phyloP scores from a whole-genome alignment of 2,329 filamentous ascomycete species.

The Teratosphaeria destructans region DNA sequence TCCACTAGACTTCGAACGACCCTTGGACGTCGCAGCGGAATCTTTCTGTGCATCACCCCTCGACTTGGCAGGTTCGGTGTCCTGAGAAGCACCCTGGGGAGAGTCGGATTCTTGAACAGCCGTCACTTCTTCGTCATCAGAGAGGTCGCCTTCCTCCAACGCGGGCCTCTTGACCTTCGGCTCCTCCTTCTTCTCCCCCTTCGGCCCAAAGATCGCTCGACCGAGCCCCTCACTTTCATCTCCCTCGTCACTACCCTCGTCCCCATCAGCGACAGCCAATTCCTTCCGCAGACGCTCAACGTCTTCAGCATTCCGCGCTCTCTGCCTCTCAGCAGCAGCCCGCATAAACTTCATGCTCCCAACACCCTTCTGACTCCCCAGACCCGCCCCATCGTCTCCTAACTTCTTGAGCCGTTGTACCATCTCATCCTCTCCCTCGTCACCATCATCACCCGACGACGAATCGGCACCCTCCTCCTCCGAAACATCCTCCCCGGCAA shows the following conservation, averaged over 20 bases:
- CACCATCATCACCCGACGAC: conserved; percentile 47
- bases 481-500: conserved; percentile 58
- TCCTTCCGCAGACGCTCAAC: conserved; percentile 49
- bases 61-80: background rate
- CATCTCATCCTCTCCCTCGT: conserved; percentile 39
- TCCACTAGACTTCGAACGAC: conserved; percentile 18
- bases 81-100: background rate
- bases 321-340: conserved; percentile 68
- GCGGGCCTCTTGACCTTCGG: conserved; percentile 36
- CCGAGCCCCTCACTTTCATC: conserved; percentile 53
- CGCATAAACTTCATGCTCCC: conserved; percentile 91
- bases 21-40: conserved; percentile 4
- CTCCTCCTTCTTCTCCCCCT: conserved; percentile 22
- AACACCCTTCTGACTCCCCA: conserved; percentile 46
- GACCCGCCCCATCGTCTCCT: conserved; percentile 19
- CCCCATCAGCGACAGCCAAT: conserved; percentile 52
- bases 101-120: conserved; percentile 5
- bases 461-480: conserved; percentile 40
- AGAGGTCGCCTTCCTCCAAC: conserved; percentile 50
- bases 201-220: conserved; percentile 58
- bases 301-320: conserved; percentile 70
- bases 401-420: conserved; percentile 32
- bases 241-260: conserved; percentile 35
- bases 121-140: conserved; percentile 31
- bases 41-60: too few relatives aligned